These are phyloP conservation scores for Vanrija sp. DNA, from an alignment of 1,284 basidiomycete genomes.

Conservation along the genomic window DNA sequence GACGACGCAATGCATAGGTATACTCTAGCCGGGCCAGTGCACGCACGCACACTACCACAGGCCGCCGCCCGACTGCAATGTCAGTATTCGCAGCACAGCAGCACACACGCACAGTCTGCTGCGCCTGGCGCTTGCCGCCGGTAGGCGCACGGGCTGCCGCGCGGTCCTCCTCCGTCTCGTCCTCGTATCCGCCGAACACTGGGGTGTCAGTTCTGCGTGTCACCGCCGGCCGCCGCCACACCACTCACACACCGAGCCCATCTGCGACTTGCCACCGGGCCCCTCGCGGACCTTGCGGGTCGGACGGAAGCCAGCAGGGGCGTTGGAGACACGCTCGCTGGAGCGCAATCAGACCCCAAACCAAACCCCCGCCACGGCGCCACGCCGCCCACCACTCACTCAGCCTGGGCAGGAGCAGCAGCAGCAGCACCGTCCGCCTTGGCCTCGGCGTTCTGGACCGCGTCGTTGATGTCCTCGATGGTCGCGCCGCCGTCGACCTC, in stretches of 20 bases:
- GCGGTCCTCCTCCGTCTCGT: constrained; percentile 38
- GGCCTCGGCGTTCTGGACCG: neutral
- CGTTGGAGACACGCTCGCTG: constrained; percentile 27
- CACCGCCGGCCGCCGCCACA: too few relatives aligned
- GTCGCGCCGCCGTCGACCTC: constrained; percentile 36
- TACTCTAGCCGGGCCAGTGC: too few relatives aligned
- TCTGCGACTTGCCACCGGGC: constrained; percentile 42
- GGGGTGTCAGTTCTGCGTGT: neutral
- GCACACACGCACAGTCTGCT: constrained; percentile 26
- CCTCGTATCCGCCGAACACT: constrained; percentile 45
- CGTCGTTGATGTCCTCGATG: constrained; percentile 30
- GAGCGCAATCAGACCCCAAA: neutral
- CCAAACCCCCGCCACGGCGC: neutral
- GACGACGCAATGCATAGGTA: too few relatives aligned
- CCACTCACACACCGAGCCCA: constrained; percentile 37
- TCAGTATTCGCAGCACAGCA: neutral
- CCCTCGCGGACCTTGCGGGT: constrained; percentile 46
- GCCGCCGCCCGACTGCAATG: neutral
- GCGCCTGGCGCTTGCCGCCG: constrained; percentile 31
- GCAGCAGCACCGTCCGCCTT: neutral
- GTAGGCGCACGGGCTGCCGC: constrained; percentile 21
- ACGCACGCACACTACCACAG: constrained; percentile 1
- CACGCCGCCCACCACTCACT: neutral
- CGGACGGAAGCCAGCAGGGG: constrained; percentile 41
- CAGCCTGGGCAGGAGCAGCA: neutral